These are phyloP conservation scores for Mycotypha africana DNA, from an alignment of 371 early-diverging fungal species.

Conservation along the genomic window DNA sequence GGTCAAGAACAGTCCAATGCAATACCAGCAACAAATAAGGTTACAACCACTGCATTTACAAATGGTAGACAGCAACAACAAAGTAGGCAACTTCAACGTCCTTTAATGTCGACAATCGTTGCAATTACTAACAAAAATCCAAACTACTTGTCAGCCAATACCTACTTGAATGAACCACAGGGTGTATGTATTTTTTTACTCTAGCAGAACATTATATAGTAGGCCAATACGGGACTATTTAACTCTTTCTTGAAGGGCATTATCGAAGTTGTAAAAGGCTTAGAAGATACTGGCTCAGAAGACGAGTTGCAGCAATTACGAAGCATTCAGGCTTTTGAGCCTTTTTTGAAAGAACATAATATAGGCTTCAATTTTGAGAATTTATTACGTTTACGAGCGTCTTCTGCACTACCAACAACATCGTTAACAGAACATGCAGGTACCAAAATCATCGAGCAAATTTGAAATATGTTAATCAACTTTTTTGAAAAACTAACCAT, in stretches of 20 bases:
- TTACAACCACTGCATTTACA: no score
- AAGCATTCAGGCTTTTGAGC: slow-evolving; percentile 13
- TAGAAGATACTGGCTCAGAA: slow-evolving; percentile 2
- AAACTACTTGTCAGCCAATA: no score
- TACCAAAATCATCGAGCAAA: background rate
- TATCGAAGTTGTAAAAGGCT: slow-evolving; percentile 10
- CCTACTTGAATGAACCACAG: no score
- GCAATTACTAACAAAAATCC: no score
- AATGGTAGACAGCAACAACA: no score
- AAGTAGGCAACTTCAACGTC: no score
- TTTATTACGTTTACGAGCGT: slow-evolving; percentile 9
- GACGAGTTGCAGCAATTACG: slow-evolving; percentile 5
- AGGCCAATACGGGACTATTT: no score
- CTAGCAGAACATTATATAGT: no score
- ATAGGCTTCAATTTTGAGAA: slow-evolving; percentile 13
- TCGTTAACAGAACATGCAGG: background rate
- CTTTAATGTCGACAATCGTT: no score
- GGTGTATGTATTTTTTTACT: no score
- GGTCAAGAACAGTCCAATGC: no score
- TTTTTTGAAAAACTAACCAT: background rate
- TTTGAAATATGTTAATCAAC: background rate
- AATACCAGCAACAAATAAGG: no score
- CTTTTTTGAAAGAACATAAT: slow-evolving; percentile 19
- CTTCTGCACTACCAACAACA: background rate
- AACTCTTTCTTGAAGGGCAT: slow-evolving; percentile 15